A percentile compares a stretch with the other conserved stretches of the same genome.
phyloP scores from a whole-genome alignment of 2,329 filamentous ascomycete genomes.

The Tolypocladium paradoxum region DNA sequence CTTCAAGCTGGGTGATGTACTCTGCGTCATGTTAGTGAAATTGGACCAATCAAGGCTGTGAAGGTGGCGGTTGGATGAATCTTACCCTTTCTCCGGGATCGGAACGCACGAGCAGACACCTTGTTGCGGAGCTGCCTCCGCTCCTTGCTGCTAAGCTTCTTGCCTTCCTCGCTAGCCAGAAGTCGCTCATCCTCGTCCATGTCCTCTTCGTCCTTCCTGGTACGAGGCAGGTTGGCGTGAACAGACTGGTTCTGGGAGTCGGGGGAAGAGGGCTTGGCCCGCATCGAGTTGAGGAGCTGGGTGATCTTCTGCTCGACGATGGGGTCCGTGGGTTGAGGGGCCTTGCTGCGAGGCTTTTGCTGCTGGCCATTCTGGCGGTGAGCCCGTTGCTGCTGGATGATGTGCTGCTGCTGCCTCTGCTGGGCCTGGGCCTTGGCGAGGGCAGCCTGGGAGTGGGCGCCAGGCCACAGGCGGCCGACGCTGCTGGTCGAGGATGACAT shows the following conservation, averaged over 20 bases:
- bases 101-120: slow-evolving; percentile 94
- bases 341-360: slow-evolving; percentile 36
- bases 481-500: slow-evolving; percentile 40
- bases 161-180: slow-evolving; percentile 92
- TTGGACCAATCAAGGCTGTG: too few species aligned
- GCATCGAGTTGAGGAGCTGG: slow-evolving; percentile 85
- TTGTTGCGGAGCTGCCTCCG: slow-evolving; percentile 96
- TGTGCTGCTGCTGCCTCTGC: slow-evolving; percentile 48
- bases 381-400: slow-evolving; percentile 28
- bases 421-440: slow-evolving; percentile 62
- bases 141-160: slow-evolving; percentile 98
- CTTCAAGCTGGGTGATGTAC: slow-evolving; percentile 91
- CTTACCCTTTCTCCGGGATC: slow-evolving; percentile 94
- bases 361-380: slow-evolving; percentile 39
- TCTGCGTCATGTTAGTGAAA: slow-evolving; percentile 41
- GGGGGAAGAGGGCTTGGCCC: slow-evolving; percentile 53
- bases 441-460: slow-evolving; percentile 85
- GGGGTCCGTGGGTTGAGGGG: slow-evolving; percentile 48
- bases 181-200: slow-evolving; percentile 97
- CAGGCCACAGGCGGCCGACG: slow-evolving; percentile 74
- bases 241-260: slow-evolving; percentile 35
- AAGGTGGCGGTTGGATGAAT: slow-evolving; percentile 1
- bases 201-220: slow-evolving; percentile 91
- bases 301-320: slow-evolving; percentile 88
- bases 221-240: slow-evolving; percentile 57